A percentile compares a stretch with the other conserved stretches of the same genome.
These are phyloP conservation scores for Ogataea salicorniae DNA, from an alignment of 805 yeast species.

Conservation along the genomic window DNA sequence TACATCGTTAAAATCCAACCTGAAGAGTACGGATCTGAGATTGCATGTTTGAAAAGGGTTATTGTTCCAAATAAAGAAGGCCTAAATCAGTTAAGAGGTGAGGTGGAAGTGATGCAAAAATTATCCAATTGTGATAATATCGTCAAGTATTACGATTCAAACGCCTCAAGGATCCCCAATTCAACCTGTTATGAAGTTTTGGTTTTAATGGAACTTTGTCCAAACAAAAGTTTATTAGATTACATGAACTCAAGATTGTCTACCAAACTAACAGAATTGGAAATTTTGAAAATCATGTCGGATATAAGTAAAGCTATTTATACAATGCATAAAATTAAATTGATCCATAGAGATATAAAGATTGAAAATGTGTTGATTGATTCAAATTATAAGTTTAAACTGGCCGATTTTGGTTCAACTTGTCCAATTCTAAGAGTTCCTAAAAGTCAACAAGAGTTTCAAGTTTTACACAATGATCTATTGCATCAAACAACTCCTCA, in stretches of 20 bases:
- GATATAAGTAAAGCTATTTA: constrained; percentile 77
- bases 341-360: constrained; percentile 90
- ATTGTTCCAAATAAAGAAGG: constrained; percentile 68
- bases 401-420: constrained; percentile 94
- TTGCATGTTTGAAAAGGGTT: constrained; percentile 70
- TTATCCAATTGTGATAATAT: constrained; percentile 51
- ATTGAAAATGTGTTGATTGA: constrained; percentile 91
- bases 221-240: constrained; percentile 80
- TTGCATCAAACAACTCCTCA: constrained; percentile 93
- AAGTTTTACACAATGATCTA: constrained; percentile 74
- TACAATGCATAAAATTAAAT: constrained; percentile 74
- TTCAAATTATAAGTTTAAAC: constrained; percentile 59
- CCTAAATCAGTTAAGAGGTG: constrained; percentile 58
- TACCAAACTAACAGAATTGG: constrained; percentile 69
- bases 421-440: constrained; percentile 71
- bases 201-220: constrained; percentile 88
- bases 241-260: constrained; percentile 83
- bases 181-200: constrained; percentile 71
- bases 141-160: constrained; percentile 70
- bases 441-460: constrained; percentile 65
- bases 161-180: constrained; percentile 55
- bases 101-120: constrained; percentile 75
- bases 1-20: constrained; percentile 59
- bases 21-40: constrained; percentile 37
- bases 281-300: constrained; percentile 76